Evolutionary conservation across 805 yeast genomes (phyloP), one percentile per base, ranked within the genome.

Genomic region (Kazachstania africana): DNA sequence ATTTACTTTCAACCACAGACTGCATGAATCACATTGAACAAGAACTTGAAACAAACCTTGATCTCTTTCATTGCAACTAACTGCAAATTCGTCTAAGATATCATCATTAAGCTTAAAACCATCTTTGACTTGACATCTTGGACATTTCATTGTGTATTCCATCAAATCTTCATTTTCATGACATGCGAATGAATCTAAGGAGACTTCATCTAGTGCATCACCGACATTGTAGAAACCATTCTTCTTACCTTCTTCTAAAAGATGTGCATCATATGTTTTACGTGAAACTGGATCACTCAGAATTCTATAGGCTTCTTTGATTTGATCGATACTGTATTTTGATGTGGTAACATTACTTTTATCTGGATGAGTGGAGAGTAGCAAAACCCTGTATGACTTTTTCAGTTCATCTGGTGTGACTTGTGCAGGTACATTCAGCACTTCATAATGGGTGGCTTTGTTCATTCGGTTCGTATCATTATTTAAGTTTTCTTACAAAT

Each of bases 11-110:
- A 88, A 55, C 95, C 95, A 88, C 19, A 85, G 50, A 50, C 94
- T 81, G 53, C 97, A 88, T 20, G 80, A 75, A 9, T 59, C 50
- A 50, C 97, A 88, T 46, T 87, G 95, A 0, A 82, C 72, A 15
- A 82, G 63, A 1, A 87, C 66, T 39, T 78, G 79, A 40, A 63
- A 77, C 12, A 72, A 75, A 22, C 63, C 66, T 0, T 63, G 31
- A 12, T 34, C 26, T 14, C 44, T 48, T 21, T 60, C 57, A 2
- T 50, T 41, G 14, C 36, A 26, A 17, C 14, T 32, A 0, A 68
- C 63, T 0, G 74, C 78, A 33, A 63, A 64, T 4, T 64, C 59
- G 12, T 58, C 74, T 34, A 88, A 60, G 33, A 78, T 80, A 1
- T 55, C 47, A 39, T 84, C 95, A 1, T 60, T 61, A 2, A 88